Evolutionary conservation across 2,329 filamentous ascomycete species (phyloP).

Genomic region (Phoma herbarum): DNA sequence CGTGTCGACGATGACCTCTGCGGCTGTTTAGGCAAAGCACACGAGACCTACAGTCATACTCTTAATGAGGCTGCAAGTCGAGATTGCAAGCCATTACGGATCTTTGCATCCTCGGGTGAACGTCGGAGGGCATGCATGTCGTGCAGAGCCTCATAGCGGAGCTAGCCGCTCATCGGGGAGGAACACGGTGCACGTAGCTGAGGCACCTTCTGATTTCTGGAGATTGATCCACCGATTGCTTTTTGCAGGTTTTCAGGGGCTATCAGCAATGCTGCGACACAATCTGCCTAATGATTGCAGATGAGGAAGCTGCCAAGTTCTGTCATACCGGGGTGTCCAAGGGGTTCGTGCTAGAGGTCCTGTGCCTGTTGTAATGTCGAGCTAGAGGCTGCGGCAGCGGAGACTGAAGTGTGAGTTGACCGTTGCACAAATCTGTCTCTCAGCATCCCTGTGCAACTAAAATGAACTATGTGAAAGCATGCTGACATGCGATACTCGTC

Average conservation of each 20-base stretch:
- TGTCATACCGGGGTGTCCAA: background rate
- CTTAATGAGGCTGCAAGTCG: background rate
- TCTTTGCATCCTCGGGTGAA: background rate
- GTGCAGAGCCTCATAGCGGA: background rate
- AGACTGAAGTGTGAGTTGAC: background rate
- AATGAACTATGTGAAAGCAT: background rate
- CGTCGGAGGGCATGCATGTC: background rate
- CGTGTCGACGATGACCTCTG: background rate
- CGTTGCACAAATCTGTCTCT: background rate
- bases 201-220: background rate
- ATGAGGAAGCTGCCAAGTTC: constrained; percentile 9
- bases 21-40: background rate
- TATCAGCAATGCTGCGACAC: background rate
- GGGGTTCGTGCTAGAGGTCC: background rate
- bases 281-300: background rate
- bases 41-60: background rate
- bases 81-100: background rate
- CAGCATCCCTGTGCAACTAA: background rate
- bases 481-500: background rate
- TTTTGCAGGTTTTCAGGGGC: background rate
- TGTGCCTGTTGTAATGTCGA: background rate
- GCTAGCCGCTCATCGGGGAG: background rate
- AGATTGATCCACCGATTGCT: background rate
- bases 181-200: background rate
- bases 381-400: background rate